These are phyloP conservation scores for Ustilago vetiveriae DNA, from an alignment of 1,284 basidiomycete genomes.

Conservation along the genomic window DNA sequence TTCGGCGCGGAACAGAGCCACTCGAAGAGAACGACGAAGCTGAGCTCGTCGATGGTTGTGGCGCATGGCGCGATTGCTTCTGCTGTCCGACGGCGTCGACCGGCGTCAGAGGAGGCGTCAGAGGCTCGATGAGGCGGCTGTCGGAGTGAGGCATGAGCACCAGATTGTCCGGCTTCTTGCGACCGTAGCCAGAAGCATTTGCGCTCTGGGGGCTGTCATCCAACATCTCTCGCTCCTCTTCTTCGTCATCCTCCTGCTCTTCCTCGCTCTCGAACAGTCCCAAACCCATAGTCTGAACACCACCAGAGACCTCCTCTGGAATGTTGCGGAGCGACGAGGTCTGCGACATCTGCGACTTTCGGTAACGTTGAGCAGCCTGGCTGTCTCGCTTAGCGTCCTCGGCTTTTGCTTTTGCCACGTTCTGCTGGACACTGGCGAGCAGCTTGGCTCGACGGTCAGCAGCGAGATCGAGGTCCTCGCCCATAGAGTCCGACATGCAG, in stretches of 20 bases:
- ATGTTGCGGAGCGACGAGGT: slow-evolving; percentile 42
- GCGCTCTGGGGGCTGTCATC: slow-evolving; percentile 22
- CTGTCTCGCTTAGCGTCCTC: slow-evolving; percentile 43
- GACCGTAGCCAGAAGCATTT: background rate
- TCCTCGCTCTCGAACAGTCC: slow-evolving; percentile 43
- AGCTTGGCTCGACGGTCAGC: slow-evolving; percentile 44
- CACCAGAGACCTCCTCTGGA: slow-evolving; percentile 30
- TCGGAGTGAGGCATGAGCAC: slow-evolving; percentile 30
- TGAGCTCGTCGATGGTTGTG: slow-evolving; percentile 33
- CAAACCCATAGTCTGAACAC: slow-evolving; percentile 34
- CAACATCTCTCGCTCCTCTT: slow-evolving; percentile 23
- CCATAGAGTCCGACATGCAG: slow-evolving; percentile 41
- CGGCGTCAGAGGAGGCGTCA: slow-evolving; percentile 43
- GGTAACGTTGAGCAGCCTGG: slow-evolving; percentile 23
- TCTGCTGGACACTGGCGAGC: slow-evolving; percentile 46
- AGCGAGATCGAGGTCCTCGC: slow-evolving; percentile 39
- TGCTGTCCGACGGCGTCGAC: slow-evolving; percentile 17
- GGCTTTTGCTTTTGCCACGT: slow-evolving; percentile 31
- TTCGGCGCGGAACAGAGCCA: slow-evolving; percentile 18
- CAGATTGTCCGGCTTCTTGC: slow-evolving; percentile 24
- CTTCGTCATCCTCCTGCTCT: slow-evolving; percentile 22
- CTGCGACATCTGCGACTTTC: slow-evolving; percentile 37
- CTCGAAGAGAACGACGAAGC: slow-evolving; percentile 8
- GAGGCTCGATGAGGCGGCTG: slow-evolving; percentile 18
- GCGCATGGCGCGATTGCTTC: slow-evolving; percentile 32